Evolutionary conservation across 345 rosid species (phyloP), one percentile per base, ranked within the genome.

Genomic region (Bruguiera sexangula): DNA sequence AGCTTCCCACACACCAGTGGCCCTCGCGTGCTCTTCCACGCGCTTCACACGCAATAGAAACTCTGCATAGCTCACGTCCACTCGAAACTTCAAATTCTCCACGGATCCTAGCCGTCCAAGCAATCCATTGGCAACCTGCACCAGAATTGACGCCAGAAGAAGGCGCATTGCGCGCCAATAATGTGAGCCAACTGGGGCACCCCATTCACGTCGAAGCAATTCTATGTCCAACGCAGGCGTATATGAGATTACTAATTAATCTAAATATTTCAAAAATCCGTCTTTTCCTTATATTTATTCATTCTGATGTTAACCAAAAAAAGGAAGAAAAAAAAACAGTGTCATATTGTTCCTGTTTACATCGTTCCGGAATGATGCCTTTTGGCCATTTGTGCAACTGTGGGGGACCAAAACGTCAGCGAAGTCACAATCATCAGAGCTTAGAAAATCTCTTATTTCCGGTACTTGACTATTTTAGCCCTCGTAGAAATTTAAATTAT

Each of bases 11-110:
- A 82, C 74, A 27, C 99, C 96, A 39, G 34, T 82, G 53, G 82
- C 84, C 69, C 74, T 86, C 0, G 96, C 96, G 2, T 79, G 73
- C 29, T 73, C 84, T 75, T 94, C 99, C 8, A 53, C 79, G 0
- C 59, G 85, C 66, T 85, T 88, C 60, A 94, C 99, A 13, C 99
- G 87, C 63, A 85, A 64, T 53, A 94, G 37, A 74, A 94, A 94
- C 27, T 88, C 96, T 76, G 79, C 63, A 87, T 89, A 94, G 58
- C 79, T 46, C 3, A 88, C 34, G 69, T 94, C 96, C 46, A 62
- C 76, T 66, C 84, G 85, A 77, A 85, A 94, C 71, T 82, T 82
- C 76, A 94, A 24, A 19, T 82, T 81, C 53, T 82, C 76, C 0
- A 71, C 68, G 37, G 71, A 89, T 76, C 89, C 52, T 21, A 94